phyloP scores from a whole-genome alignment of 1,284 basidiomycete species.

The Puccinia coronata region DNA sequence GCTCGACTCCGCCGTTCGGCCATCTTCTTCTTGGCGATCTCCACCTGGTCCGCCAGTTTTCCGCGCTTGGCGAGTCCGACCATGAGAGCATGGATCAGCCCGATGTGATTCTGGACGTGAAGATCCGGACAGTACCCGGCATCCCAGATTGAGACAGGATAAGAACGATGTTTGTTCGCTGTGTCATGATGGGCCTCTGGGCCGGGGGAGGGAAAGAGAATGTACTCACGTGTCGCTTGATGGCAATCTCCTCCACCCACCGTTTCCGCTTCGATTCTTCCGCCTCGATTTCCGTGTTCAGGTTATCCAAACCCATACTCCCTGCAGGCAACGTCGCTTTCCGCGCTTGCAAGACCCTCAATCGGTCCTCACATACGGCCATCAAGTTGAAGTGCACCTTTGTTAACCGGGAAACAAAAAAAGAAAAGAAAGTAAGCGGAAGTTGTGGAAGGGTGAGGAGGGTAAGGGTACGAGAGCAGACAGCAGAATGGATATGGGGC shows the following conservation, averaged over 20 bases:
- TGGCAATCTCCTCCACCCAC: conserved; percentile 64
- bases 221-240: conserved; percentile 62
- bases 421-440: not conserved
- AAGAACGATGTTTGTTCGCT: conserved; percentile 15
- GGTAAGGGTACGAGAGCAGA: not conserved
- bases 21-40: conserved; percentile 58
- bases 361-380: conserved; percentile 63
- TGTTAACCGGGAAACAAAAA: conserved; percentile 43
- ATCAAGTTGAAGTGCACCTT: conserved; percentile 81
- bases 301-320: conserved; percentile 54
- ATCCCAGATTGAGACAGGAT: conserved; percentile 19
- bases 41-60: conserved; percentile 60
- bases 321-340: conserved; percentile 64
- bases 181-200: not conserved
- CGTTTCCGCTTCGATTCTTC: conserved; percentile 75
- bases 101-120: conserved; percentile 79
- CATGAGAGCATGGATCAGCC: conserved; percentile 69
- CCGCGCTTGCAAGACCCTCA: conserved; percentile 53
- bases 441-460: not conserved
- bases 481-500: conserved; percentile 50
- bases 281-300: conserved; percentile 64
- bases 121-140: conserved; percentile 77
- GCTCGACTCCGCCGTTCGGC: conserved; percentile 56
- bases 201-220: not conserved
- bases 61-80: conserved; percentile 70